Conservation (phyloP, 2,329 filamentous ascomycete species). For the Helminthosporium solani region DNA sequence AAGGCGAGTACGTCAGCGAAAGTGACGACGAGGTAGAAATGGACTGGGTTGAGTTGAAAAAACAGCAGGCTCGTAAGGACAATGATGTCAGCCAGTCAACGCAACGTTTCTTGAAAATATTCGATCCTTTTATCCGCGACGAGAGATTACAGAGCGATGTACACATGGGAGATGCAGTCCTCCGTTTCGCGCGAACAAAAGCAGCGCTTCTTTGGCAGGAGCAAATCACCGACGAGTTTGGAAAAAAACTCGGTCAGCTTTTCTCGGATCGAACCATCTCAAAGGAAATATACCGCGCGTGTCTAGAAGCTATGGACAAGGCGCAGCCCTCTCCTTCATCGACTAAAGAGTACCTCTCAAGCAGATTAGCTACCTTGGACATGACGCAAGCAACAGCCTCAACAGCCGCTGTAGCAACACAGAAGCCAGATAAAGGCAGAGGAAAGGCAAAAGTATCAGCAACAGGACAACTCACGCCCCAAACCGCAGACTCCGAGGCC, state of each 20-base stretch:
- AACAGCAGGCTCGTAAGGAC: conserved; percentile 18
- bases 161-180: conserved; percentile 39
- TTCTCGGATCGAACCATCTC: conserved; percentile 30
- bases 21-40: conserved; percentile 48
- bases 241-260: conserved; percentile 36
- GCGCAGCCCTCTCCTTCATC: background rate
- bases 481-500: conserved; percentile 16
- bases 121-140: conserved; percentile 40
- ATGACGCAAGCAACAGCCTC: background rate
- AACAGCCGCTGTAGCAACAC: background rate
- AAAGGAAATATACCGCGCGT: conserved; percentile 18
- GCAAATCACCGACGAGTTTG: conserved; percentile 26
- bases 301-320: conserved; percentile 11
- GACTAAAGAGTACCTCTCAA: background rate
- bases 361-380: background rate
- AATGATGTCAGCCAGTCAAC: conserved; percentile 12
- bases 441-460: conserved; percentile 10
- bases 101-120: conserved; percentile 39
- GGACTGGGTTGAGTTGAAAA: conserved; percentile 39
- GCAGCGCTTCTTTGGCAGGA: conserved; percentile 20
- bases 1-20: conserved; percentile 44
- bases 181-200: conserved; percentile 42
- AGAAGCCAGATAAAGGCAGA: conserved; percentile 2
- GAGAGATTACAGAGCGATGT: conserved; percentile 39
- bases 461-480: conserved; percentile 13